phyloP scores from a whole-genome alignment of 75 land plant species.

The Cupressus sempervirens region DNA sequence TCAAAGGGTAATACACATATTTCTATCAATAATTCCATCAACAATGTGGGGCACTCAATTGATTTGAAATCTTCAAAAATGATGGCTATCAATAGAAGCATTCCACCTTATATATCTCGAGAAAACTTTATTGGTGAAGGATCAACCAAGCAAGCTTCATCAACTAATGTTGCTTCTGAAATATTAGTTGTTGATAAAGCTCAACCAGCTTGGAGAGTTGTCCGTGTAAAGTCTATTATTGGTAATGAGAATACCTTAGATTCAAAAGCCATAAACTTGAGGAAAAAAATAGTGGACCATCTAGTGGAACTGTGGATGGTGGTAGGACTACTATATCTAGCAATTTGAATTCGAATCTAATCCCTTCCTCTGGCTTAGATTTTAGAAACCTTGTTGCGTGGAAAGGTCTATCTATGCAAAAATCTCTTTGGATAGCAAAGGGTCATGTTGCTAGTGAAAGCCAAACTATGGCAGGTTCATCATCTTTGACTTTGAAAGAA shows the following conservation, averaged over 20 bases:
- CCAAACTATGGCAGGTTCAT: background rate
- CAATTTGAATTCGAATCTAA: background rate
- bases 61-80: background rate
- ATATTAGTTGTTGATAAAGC: background rate
- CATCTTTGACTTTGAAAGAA: background rate
- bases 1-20: background rate
- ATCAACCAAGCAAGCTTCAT: background rate
- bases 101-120: background rate
- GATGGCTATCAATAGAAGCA: background rate
- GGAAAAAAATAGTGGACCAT: slow-evolving; percentile 28
- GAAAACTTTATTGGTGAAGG: background rate
- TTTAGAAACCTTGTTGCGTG: background rate
- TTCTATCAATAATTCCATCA: background rate
- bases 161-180: background rate
- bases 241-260: background rate
- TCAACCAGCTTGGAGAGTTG: background rate
- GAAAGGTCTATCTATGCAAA: background rate
- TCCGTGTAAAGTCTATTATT: background rate
- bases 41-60: background rate
- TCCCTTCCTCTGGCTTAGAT: background rate
- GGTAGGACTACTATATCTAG: background rate
- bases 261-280: background rate
- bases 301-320: background rate
- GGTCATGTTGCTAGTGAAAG: slow-evolving; percentile 10
- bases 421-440: slow-evolving; percentile 30